These are phyloP conservation scores for Calonectria hongkongensis DNA, from an alignment of 2,329 filamentous ascomycete species.

Conservation along the genomic window DNA sequence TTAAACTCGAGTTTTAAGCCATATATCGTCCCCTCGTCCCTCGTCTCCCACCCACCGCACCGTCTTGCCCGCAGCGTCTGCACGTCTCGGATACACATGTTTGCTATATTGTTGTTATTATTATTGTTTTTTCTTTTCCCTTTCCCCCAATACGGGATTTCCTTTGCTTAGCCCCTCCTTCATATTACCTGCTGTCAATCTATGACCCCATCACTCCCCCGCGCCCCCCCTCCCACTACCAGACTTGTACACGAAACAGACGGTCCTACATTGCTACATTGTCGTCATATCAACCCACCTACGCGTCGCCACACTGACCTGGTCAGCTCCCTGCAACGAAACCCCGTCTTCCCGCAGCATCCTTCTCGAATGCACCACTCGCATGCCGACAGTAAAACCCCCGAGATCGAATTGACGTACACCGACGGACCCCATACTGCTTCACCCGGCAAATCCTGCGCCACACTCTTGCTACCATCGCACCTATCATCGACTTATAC, in stretches of 20 bases:
- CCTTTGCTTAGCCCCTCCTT: not conserved
- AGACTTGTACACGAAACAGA: slow-evolving; percentile 21
- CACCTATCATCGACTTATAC: slow-evolving; percentile 22
- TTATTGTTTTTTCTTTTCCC: not conserved
- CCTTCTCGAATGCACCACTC: slow-evolving; percentile 14
- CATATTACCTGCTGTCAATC: not conserved
- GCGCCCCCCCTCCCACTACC: too few species aligned
- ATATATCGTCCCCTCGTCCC: slow-evolving; percentile 1
- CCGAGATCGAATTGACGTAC: slow-evolving; percentile 24
- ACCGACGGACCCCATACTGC: slow-evolving; percentile 25
- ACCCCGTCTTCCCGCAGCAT: slow-evolving; percentile 21
- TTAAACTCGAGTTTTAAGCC: slow-evolving; percentile 16
- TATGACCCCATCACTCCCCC: slow-evolving; percentile 17
- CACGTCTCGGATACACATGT: not conserved
- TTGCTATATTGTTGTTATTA: not conserved
- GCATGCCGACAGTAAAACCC: slow-evolving; percentile 19
- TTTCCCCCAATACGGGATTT: not conserved
- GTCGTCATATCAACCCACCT: slow-evolving; percentile 30
- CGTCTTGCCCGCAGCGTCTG: not conserved
- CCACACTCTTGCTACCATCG: slow-evolving; percentile 25
- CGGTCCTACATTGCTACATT: slow-evolving; percentile 28
- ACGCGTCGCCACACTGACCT: slow-evolving; percentile 37
- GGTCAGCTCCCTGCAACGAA: slow-evolving; percentile 27
- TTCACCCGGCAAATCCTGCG: slow-evolving; percentile 8
- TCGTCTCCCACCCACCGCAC: not conserved